Base-by-base conservation (phyloP, 164 flowering plant species). In the Annona squamosa region DNA sequence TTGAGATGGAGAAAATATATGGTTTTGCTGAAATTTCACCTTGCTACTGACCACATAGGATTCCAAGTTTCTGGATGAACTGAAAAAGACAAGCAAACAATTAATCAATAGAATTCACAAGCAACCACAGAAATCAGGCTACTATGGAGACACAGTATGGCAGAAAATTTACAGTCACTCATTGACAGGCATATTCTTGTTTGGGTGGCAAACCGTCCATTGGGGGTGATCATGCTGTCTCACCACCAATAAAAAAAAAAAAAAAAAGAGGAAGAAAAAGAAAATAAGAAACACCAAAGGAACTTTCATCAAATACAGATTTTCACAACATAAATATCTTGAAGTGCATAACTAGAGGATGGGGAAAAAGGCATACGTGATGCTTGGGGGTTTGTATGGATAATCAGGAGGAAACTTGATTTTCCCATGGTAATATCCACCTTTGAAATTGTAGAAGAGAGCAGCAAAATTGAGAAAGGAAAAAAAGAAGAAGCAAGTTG, bases 1-100 rank as follows among this genome's bases (percentile, higher is more conserved):
- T 10, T 9, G 45, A 63, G 6, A 12, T 4, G 9, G 17, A 56
- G 26, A 48, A 46, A n/a, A 52, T 42, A 41, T 42, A 66, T 41
- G 18, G 9, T 6, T 17, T 66, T 13, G 48, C 42, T 48, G 3
- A 71, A 59, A 67, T 43, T 42, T 4, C 79, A 96, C 99, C 98
- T 96, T 77, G 97, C 89, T 1, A 96, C 98, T 69, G 97, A 91
- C 98, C 99, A 93, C 97, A 96, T 96, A 16, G 99, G 99, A 75
- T 96, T 96, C 99, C 99, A 96, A 79, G 88, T 92, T 77, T 96
- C 97, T 12, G 99, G 98, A 80, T 96, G 98, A 87, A 90, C 99
- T 96, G 87, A 26, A 82, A 73, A 41, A 73, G 56, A 72, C 72
- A 48, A 65, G 13, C 42, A 69, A 65, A 63, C n/a, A 4, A 42